These are phyloP conservation scores for Fusarium kyushuense DNA, from an alignment of 2,329 filamentous ascomycete species.

Conservation along the genomic window DNA sequence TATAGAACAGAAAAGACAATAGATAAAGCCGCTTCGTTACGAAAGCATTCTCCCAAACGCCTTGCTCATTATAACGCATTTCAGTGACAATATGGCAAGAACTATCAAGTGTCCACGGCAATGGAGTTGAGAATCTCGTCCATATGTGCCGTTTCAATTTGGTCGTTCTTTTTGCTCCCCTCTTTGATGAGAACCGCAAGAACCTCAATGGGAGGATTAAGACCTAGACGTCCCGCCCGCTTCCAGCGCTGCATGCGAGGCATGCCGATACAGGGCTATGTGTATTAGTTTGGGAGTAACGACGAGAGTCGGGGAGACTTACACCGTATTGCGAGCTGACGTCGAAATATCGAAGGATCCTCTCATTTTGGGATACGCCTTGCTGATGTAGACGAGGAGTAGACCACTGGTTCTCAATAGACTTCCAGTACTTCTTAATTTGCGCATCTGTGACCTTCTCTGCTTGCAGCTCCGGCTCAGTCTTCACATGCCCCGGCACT, in stretches of 20 bases:
- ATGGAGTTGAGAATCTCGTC: constrained; percentile 72
- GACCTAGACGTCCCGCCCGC: constrained; percentile 81
- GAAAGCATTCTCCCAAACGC: constrained; percentile 38
- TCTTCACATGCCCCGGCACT: constrained; percentile 56
- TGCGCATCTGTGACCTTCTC: constrained; percentile 74
- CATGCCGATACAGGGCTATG: constrained; percentile 85
- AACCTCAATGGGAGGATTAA: constrained; percentile 92
- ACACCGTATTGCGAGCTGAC: constrained; percentile 92
- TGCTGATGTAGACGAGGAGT: constrained; percentile 83
- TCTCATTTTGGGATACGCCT: constrained; percentile 79
- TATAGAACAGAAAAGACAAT: constrained; percentile 32
- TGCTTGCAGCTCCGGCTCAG: constrained; percentile 68
- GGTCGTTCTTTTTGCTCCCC: constrained; percentile 66
- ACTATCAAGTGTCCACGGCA: constrained; percentile 53
- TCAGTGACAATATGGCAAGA: constrained; percentile 6
- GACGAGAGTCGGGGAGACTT: constrained; percentile 58
- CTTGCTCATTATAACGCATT: constrained; percentile 36
- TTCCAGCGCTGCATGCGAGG: constrained; percentile 86
- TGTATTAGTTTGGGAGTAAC: constrained; percentile 5
- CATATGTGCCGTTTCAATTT: constrained; percentile 76
- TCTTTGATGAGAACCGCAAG: constrained; percentile 85
- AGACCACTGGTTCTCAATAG: constrained; percentile 75
- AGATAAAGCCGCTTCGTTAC: constrained; percentile 39
- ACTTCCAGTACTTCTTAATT: constrained; percentile 82
- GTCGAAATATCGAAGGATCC: constrained; percentile 91